Base-by-base conservation (phyloP, 345 rosid genomes). In the Xanthoceras sorbifolium region DNA sequence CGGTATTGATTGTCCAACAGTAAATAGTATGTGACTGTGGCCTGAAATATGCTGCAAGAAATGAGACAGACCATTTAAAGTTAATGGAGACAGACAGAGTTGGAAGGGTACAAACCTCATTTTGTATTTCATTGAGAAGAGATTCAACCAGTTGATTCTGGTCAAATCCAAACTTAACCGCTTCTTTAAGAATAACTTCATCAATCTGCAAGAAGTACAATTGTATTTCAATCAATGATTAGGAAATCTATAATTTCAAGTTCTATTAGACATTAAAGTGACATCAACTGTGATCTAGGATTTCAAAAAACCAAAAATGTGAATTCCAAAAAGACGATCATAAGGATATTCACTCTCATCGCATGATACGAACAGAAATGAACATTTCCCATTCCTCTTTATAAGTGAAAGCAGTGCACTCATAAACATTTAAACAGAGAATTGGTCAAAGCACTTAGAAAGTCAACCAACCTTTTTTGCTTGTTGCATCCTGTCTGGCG, bases 21-120 rank as follows among this genome's bases (percentile, higher is more conserved):
- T 77, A 96, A 73, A 83, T 92, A 92, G 84, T 96, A 96, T 14
- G 99, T 86, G 71, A 96, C 97, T 78, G 98, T 93, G 74, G 86
- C 98, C 99, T 96, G 93, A 79, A 82, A 89, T 72, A 82, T 72
- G 34, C 12, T 15, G 9, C 60, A 76, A 18, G 67, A 63, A 65
- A 74, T 72, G 75, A 66, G 81, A 66, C 9, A 71, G 17, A 50
- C 55, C 22, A 4, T 50, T 50, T 50, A 59, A 59, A 59, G 68
- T 6, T 11, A 18, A 69, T 57, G 59, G 48, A 48, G 50, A 32
- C 61, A 36, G 75, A 74, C 61, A 36, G 75, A 74, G 34, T 76
- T 61, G 42, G 36, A 77, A 55, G 72, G 71, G 79, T 62, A 42
- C 78, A 69, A 63, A 96, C 99, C 84, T 96, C 97, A 73, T 90